phyloP scores from a whole-genome alignment of 108 stramenopile genomes.

The Nannochloropsis salina region DNA sequence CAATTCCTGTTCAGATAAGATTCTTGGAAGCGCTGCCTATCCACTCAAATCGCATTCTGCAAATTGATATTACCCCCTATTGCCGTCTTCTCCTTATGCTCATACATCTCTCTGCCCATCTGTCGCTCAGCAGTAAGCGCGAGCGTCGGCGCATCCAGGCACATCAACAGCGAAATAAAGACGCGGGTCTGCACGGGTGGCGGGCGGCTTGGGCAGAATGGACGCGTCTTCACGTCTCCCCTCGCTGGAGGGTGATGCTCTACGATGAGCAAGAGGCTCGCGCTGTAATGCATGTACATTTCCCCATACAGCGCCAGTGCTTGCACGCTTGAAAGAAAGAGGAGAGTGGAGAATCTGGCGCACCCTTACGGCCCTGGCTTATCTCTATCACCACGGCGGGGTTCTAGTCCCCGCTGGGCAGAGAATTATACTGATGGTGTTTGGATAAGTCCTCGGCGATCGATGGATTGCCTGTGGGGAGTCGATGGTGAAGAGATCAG shows the following conservation, averaged over 20 bases:
- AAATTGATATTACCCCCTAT: background rate
- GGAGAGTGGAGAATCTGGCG: background rate
- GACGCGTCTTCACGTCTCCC: background rate
- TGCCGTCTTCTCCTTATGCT: background rate
- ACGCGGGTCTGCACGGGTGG: slow-evolving; percentile 7
- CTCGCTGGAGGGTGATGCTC: background rate
- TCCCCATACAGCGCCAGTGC: background rate
- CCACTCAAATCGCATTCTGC: no score
- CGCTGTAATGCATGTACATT: background rate
- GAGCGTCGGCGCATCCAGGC: background rate
- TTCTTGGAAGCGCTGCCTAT: no score
- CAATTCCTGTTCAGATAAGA: background rate
- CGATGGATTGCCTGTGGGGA: background rate
- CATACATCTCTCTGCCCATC: background rate
- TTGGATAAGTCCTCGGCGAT: background rate
- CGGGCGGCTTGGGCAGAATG: background rate
- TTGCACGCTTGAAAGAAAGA: background rate
- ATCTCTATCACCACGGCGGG: background rate
- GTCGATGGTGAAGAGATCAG: background rate
- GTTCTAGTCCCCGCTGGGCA: background rate
- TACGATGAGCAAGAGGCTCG: background rate
- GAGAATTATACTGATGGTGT: background rate
- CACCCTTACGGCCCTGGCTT: background rate
- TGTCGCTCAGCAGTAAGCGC: background rate
- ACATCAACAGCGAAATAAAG: background rate